phyloP scores from a whole-genome alignment of 306 rosid genomes.

The Castanopsis chinensis region DNA sequence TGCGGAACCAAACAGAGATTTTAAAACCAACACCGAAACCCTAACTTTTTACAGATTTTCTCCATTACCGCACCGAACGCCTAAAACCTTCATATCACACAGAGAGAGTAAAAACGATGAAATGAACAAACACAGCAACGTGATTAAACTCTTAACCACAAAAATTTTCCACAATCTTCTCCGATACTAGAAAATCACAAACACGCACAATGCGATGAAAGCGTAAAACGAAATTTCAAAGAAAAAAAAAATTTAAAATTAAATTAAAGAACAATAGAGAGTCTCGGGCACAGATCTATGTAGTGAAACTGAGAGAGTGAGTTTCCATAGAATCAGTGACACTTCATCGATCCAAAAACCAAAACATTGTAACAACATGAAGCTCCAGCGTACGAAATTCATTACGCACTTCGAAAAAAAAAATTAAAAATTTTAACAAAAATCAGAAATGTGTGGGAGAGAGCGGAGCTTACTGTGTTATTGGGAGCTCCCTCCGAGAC shows the following conservation, averaged over 20 bases:
- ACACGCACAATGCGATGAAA: not conserved
- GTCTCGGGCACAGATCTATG: conserved; percentile 34
- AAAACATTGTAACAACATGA: not conserved
- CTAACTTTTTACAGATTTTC: not conserved
- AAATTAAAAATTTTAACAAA: not conserved
- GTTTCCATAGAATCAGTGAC: conserved; percentile 13
- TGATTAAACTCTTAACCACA: not conserved
- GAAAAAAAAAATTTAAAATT: not conserved
- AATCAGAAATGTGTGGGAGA: not conserved
- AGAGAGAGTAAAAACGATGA: not conserved
- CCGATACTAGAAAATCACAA: not conserved
- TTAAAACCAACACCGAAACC: not conserved
- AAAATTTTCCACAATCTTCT: not conserved
- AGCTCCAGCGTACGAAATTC: conserved; percentile 5
- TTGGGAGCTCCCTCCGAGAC: conserved; percentile 47
- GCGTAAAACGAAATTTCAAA: not conserved
- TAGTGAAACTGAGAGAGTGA: conserved; percentile 17
- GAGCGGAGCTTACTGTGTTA: conserved; percentile 29
- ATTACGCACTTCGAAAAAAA: not conserved
- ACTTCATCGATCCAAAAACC: conserved; percentile 12
- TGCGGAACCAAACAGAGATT: not conserved
- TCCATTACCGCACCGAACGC: not conserved
- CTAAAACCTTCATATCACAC: not conserved
- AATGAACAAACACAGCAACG: not conserved
- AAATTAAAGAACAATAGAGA: not conserved